Percentiles rank a stretch among this genome's conserved stretches.
These are phyloP conservation scores for Smallanthus sonchifolius DNA, from an alignment of 129 eudicot species.

Conservation along the genomic window DNA sequence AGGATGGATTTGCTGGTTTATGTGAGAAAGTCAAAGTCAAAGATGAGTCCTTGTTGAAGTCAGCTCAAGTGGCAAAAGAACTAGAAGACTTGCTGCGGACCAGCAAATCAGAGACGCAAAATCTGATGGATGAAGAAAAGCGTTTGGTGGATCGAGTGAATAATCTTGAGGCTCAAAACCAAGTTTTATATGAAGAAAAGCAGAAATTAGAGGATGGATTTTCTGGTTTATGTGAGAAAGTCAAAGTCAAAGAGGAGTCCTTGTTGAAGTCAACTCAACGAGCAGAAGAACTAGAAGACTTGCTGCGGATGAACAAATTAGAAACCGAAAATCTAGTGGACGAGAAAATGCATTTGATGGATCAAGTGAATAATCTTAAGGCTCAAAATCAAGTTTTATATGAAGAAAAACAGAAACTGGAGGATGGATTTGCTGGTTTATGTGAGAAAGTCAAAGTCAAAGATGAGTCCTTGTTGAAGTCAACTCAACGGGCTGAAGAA, in stretches of 20 bases:
- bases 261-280: not conserved
- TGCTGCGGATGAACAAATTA: not conserved
- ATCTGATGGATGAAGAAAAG: conserved; percentile 25
- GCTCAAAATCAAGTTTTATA: conserved; percentile 15
- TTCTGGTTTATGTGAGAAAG: not conserved
- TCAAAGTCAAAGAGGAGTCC: not conserved
- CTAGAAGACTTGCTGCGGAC: conserved; percentile 36
- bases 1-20: conserved; percentile 31
- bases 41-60: conserved; percentile 30
- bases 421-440: conserved; percentile 30
- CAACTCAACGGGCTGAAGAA: conserved; percentile 28
- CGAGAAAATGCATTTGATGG: not conserved
- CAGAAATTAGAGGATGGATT: not conserved
- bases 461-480: conserved; percentile 31
- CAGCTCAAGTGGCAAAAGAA: conserved; percentile 30
- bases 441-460: conserved; percentile 28
- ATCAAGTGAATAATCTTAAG: not conserved
- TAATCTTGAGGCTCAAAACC: conserved; percentile 37
- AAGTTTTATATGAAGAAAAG: conserved; percentile 14
- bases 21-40: conserved; percentile 31
- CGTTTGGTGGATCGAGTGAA: conserved; percentile 24
- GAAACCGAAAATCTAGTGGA: not conserved
- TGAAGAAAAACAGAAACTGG: conserved; percentile 6
- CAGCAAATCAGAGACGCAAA: conserved; percentile 31
- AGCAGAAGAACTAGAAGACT: not conserved